Conservation (phyloP, 257 asterid genomes). For the Cynanchum wilfordii region DNA sequence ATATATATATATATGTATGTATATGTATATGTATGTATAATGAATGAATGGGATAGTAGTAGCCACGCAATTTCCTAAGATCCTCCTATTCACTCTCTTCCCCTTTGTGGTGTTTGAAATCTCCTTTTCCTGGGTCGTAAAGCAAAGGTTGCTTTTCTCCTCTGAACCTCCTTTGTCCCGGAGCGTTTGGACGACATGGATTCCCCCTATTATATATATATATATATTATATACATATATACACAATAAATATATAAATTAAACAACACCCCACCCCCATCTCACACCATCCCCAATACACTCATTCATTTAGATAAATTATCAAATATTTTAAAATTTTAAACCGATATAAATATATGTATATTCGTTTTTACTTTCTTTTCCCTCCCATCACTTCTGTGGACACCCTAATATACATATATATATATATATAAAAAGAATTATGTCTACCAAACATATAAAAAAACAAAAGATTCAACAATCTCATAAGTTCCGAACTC, state of each 20-base stretch:
- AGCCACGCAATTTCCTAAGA: constrained; percentile 57
- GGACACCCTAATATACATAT: neutral
- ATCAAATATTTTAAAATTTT: no score
- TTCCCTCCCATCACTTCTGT: constrained; percentile 16
- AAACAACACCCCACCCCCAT: neutral
- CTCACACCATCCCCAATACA: no score
- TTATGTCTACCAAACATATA: neutral
- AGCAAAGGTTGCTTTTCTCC: constrained; percentile 64
- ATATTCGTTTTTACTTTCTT: constrained; percentile 1
- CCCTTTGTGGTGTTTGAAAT: constrained; percentile 36
- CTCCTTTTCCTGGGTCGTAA: constrained; percentile 78
- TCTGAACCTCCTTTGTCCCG: constrained; percentile 81
- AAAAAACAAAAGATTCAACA: constrained; percentile 5
- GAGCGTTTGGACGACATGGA: constrained; percentile 93
- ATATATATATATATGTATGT: no score
- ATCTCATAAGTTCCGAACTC: neutral
- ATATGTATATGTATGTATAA: neutral
- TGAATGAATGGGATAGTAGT: constrained; percentile 18
- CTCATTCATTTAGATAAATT: no score
- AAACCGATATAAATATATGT: no score
- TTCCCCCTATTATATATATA: constrained; percentile 33
- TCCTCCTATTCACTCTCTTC: constrained; percentile 7
- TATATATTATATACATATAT: neutral
- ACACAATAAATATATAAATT: neutral
- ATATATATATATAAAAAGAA: constrained; percentile 1